A percentile compares a stretch with the other conserved stretches of the same genome.
Conservation (phyloP, 768 basidiomycete species). For the Russula sp. region DNA sequence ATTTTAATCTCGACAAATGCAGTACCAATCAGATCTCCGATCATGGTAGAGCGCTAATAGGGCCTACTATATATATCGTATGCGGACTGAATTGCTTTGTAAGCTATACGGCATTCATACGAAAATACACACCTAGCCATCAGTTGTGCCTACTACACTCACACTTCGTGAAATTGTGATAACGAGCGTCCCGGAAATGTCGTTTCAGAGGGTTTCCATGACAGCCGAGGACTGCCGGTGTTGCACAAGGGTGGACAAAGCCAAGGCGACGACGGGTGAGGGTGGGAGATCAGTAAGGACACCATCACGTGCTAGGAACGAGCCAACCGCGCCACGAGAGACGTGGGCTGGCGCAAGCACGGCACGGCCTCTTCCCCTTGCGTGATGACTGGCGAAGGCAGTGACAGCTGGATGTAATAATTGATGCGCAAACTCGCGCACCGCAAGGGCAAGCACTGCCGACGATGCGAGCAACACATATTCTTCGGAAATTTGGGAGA, state of each 20-base stretch:
- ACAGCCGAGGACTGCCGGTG: not conserved
- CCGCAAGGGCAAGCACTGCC: conserved; percentile 16
- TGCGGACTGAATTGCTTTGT: not conserved
- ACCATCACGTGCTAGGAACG: conserved; percentile 14
- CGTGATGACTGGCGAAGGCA: conserved; percentile 2
- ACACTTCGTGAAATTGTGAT: not conserved
- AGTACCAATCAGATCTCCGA: not conserved
- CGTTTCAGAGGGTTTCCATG: conserved; percentile 2
- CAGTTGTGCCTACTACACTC: not conserved
- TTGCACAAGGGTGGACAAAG: conserved; percentile 10
- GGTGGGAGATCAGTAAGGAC: not conserved
- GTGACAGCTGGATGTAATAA: conserved; percentile 12
- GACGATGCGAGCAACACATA: not conserved
- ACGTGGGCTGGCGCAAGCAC: conserved; percentile 15
- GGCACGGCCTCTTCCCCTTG: not conserved
- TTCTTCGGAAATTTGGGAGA: not conserved
- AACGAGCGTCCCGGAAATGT: not conserved
- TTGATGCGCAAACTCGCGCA: conserved; percentile 14
- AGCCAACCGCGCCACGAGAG: conserved; percentile 4
- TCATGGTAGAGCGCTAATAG: not conserved
- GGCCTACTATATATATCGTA: not conserved
- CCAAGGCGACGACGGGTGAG: not conserved
- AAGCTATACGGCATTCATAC: conserved; percentile 2
- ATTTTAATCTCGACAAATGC: not conserved
- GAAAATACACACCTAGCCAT: not conserved